Evolutionary conservation across 2,329 filamentous ascomycete genomes (phyloP), one percentile per base, ranked within the genome.

Genomic region (Arthrobotrys iridis): DNA sequence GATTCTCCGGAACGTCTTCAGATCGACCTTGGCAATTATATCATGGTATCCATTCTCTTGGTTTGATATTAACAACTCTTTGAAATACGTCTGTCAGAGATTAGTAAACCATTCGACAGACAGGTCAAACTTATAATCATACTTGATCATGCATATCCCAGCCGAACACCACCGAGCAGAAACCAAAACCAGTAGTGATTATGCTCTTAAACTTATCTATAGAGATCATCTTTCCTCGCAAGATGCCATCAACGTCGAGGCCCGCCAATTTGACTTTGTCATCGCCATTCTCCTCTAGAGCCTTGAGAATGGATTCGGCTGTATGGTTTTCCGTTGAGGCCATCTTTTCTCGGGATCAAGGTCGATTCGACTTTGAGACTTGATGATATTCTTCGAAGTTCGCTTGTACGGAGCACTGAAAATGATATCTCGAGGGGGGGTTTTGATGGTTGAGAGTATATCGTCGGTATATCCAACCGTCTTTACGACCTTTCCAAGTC

Each of bases 101-200:
- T 46, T n/a, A 50, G 43, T 26, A 52, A 6, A 20, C 5, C 24
- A 18, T 13, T 13, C 7, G 10, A 10, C 30, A 13, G 22, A 41
- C 28, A 26, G 7, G n/a, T 22, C 2, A 1, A 4, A 3, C 50
- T 0, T 20, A n/a, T n/a, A 6, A 4, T 45, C 35, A 5, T 74
- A 76, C 72, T 20, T 89, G 86, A 81, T 97, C 93, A 83, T 97
- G 93, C 92, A 97, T 96, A 83, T 97, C 93, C 93, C 93, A 97
- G 81, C 93, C 93, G 80, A 96, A 97, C 78, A 97, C 89, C 78
- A 97, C 93, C 18, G 91, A 95, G 85, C 93, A 97, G 85, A 97
- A 97, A 63, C 93, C 93, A 79, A 97, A 97, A 59, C 93, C 93
- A 46, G 88, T 87, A 43, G 87, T 83, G n/a, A 90, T 90, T 62